phyloP scores from a whole-genome alignment of 345 rosid species.

The Corymbia maculata region DNA sequence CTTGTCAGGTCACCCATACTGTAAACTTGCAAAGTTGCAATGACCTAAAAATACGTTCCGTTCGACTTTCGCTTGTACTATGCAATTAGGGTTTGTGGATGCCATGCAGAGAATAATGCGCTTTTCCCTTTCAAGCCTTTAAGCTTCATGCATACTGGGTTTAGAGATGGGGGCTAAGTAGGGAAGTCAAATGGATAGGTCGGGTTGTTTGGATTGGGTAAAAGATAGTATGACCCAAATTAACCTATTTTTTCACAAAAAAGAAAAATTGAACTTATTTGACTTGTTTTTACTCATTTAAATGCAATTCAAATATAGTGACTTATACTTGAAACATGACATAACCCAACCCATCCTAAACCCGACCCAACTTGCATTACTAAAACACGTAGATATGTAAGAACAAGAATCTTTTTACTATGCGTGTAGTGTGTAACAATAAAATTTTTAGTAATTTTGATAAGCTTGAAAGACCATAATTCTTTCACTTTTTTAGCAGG shows the following conservation, averaged over 20 bases:
- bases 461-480: not conserved
- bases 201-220: too few relatives aligned
- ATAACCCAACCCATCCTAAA: rapidly evolving
- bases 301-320: not conserved
- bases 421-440: not conserved
- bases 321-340: too few relatives aligned
- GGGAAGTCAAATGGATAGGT: not conserved
- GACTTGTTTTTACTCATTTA: too few relatives aligned
- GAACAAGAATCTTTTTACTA: not conserved
- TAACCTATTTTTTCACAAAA: too few relatives aligned
- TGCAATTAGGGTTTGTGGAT: not conserved
- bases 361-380: too few relatives aligned
- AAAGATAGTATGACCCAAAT: too few relatives aligned
- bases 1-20: not conserved
- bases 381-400: too few relatives aligned
- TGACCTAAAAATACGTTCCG: not conserved
- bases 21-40: not conserved
- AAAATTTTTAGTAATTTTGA: rapidly evolving
- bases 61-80: too few relatives aligned
- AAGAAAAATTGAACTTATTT: not conserved
- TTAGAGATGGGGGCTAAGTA: not conserved
- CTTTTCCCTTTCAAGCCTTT: not conserved
- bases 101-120: not conserved
- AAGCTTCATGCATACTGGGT: not conserved
- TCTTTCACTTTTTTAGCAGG: not conserved